Percentiles rank a stretch among this genome's conserved stretches.
These are phyloP conservation scores for Aureobasidium lini DNA, from an alignment of 2,329 filamentous ascomycete species.

Conservation along the genomic window DNA sequence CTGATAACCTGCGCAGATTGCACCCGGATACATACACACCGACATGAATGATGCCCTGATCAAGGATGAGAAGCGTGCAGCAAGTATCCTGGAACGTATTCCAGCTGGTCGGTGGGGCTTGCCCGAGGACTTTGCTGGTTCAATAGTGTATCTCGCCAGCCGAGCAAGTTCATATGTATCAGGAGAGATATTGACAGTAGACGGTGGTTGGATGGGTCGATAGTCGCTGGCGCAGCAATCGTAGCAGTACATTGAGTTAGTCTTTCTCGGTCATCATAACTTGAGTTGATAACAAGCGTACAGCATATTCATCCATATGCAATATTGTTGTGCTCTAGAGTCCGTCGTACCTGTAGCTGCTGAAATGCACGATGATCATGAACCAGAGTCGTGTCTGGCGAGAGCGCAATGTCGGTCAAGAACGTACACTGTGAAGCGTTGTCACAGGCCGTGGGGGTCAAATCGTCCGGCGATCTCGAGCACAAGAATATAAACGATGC, in stretches of 20 bases:
- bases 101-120: constrained; percentile 76
- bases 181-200: constrained; percentile 74
- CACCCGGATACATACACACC: constrained; percentile 84
- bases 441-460: no score
- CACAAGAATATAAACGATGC: background rate
- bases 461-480: no score
- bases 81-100: constrained; percentile 70
- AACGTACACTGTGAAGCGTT: no score
- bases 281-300: no score
- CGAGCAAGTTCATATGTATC: constrained; percentile 70
- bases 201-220: constrained; percentile 82
- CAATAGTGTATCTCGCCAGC: constrained; percentile 66
- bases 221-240: constrained; percentile 38
- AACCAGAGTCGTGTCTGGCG: no score
- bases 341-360: no score
- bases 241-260: no score
- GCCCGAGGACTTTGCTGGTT: constrained; percentile 83
- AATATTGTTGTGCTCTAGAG: no score
- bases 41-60: constrained; percentile 87
- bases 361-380: no score
- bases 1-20: constrained; percentile 43
- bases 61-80: constrained; percentile 59
- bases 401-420: no score
- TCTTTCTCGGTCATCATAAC: no score
- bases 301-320: no score